Conservation (phyloP, 768 basidiomycete species). For the Strobilomyces confusus region DNA sequence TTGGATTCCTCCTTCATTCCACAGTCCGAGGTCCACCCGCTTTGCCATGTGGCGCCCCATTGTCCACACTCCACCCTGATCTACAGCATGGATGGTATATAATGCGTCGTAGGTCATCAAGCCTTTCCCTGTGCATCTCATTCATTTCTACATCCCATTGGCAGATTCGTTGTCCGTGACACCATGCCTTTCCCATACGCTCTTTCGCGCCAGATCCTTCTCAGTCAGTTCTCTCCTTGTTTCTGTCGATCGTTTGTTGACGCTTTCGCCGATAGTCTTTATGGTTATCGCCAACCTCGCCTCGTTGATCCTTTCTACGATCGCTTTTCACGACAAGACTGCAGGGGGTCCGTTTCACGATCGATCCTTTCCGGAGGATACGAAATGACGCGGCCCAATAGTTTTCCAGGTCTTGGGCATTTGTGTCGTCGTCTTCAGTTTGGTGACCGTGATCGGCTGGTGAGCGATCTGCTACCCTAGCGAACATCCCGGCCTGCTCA, state of each 20-base stretch:
- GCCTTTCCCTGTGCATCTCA: background rate
- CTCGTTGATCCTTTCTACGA: conserved; percentile 13
- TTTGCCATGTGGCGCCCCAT: conserved; percentile 4
- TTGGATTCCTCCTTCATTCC: too few relatives aligned
- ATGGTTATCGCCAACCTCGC: conserved; percentile 13
- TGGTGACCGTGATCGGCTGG: conserved; percentile 17
- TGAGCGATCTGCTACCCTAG: conserved; percentile 3
- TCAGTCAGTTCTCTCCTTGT: conserved; percentile 14
- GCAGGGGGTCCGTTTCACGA: conserved; percentile 18
- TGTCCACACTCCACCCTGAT: conserved; percentile 4
- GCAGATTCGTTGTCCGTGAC: conserved; percentile 21
- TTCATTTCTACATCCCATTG: conserved; percentile 3
- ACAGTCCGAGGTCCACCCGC: background rate
- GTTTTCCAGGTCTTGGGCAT: conserved; percentile 21
- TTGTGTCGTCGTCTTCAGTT: conserved; percentile 10
- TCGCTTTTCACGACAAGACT: conserved; percentile 18
- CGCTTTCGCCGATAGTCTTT: conserved; percentile 9
- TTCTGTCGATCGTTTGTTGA: background rate
- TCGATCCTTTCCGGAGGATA: background rate
- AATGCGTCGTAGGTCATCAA: background rate
- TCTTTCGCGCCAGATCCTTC: conserved; percentile 15
- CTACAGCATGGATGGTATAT: conserved; percentile 11
- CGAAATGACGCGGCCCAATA: conserved; percentile 3
- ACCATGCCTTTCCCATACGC: conserved; percentile 25
- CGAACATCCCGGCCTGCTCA: background rate